These are phyloP conservation scores for Lactifluus subvellereus DNA, from an alignment of 768 basidiomycete species.

Conservation along the genomic window DNA sequence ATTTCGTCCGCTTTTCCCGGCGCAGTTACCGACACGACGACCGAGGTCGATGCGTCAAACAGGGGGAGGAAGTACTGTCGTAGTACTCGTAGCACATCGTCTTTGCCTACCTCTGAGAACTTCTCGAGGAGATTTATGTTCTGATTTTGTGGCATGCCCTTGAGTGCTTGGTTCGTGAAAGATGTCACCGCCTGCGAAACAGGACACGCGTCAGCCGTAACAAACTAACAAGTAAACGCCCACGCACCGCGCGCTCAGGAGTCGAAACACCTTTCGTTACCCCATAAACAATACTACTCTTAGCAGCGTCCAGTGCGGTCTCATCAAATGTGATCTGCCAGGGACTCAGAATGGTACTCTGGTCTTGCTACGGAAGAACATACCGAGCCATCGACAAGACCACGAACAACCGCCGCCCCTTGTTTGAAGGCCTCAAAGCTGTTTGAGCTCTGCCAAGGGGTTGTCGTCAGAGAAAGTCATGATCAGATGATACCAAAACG, in stretches of 20 bases:
- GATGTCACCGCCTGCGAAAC: slow-evolving; percentile 65
- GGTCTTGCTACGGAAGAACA: slow-evolving; percentile 25
- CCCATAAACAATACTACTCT: slow-evolving; percentile 83
- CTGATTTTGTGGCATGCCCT: slow-evolving; percentile 68
- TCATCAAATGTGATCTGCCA: slow-evolving; percentile 71
- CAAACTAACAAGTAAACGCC: neutral
- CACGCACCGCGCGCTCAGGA: slow-evolving; percentile 74
- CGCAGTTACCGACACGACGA: slow-evolving; percentile 77
- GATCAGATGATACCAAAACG: slow-evolving; percentile 25
- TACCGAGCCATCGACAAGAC: slow-evolving; percentile 80
- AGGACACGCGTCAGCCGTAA: neutral
- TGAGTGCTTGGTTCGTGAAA: slow-evolving; percentile 88
- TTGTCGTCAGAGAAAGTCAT: neutral
- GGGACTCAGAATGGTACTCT: slow-evolving; percentile 6
- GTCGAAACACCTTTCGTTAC: slow-evolving; percentile 81
- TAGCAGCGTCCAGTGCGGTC: slow-evolving; percentile 81
- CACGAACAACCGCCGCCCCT: slow-evolving; percentile 68
- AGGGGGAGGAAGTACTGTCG: slow-evolving; percentile 76
- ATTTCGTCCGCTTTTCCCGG: slow-evolving; percentile 75
- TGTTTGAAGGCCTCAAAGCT: slow-evolving; percentile 75
- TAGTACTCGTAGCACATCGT: slow-evolving; percentile 66
- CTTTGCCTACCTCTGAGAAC: slow-evolving; percentile 73
- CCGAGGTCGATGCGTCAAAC: slow-evolving; percentile 70
- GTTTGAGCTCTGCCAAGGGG: slow-evolving; percentile 60
- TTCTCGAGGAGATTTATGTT: slow-evolving; percentile 72